phyloP scores from a whole-genome alignment of 1,284 basidiomycete genomes.

The Puccinia brachypodii region DNA sequence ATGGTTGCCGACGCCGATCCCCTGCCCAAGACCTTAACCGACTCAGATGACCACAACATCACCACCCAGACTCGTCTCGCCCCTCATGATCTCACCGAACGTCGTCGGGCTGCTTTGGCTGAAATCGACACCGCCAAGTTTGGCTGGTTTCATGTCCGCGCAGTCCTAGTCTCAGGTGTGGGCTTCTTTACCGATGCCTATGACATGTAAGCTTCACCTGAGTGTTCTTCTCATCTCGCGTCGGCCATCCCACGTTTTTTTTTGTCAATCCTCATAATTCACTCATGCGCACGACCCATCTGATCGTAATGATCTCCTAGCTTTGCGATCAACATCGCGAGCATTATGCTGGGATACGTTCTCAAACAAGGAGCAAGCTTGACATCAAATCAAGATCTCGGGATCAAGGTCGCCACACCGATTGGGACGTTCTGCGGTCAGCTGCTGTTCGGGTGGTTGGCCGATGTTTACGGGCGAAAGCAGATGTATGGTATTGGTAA shows the following conservation, averaged over 20 bases:
- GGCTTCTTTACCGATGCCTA: conserved; percentile 81
- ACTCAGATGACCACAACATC: conserved; percentile 22
- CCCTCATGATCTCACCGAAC: conserved; percentile 54
- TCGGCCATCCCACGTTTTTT: neutral
- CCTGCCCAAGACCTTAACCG: neutral
- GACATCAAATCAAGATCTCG: conserved; percentile 66
- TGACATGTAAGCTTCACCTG: conserved; percentile 57
- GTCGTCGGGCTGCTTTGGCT: conserved; percentile 69
- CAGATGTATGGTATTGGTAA: conserved; percentile 67
- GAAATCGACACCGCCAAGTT: conserved; percentile 71
- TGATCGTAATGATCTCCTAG: conserved; percentile 17
- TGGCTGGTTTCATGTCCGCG: conserved; percentile 65
- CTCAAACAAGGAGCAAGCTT: conserved; percentile 66
- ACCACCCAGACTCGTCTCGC: conserved; percentile 20
- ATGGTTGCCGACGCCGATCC: neutral
- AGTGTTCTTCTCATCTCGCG: neutral
- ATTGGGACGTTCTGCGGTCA: conserved; percentile 63
- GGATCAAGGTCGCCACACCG: conserved; percentile 67
- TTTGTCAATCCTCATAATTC: neutral
- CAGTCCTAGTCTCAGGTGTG: conserved; percentile 71
- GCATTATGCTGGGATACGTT: conserved; percentile 73
- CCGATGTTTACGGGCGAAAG: conserved; percentile 71
- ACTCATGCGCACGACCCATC: neutral
- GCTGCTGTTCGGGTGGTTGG: conserved; percentile 68
- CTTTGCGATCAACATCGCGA: conserved; percentile 75